These are phyloP conservation scores for Saturnispora quitensis DNA, from an alignment of 805 yeast species.

Conservation along the genomic window DNA sequence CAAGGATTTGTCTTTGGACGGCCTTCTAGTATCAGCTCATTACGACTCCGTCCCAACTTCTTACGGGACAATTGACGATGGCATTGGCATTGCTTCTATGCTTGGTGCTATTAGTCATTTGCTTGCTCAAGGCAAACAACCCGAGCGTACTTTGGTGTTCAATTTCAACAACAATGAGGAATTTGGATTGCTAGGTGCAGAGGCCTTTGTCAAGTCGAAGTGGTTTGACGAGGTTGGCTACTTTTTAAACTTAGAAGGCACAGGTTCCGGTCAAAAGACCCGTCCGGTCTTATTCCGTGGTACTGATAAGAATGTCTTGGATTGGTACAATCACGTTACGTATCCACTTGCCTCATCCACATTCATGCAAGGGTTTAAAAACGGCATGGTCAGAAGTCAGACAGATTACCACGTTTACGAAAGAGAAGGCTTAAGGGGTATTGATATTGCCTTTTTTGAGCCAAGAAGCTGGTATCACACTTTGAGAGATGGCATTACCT, in stretches of 20 bases:
- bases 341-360: slow-evolving; percentile 73
- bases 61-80: slow-evolving; percentile 87
- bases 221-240: slow-evolving; percentile 55
- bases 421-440: slow-evolving; percentile 64
- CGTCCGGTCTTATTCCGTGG: slow-evolving; percentile 75
- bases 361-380: slow-evolving; percentile 77
- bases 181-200: slow-evolving; percentile 78
- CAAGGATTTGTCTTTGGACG: slow-evolving; percentile 45
- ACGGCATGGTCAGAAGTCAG: slow-evolving; percentile 63
- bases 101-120: slow-evolving; percentile 56
- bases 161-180: slow-evolving; percentile 90
- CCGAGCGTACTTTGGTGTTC: slow-evolving; percentile 64
- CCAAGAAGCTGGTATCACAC: slow-evolving; percentile 86
- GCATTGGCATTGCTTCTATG: slow-evolving; percentile 78
- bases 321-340: slow-evolving; percentile 41
- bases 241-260: slow-evolving; percentile 81
- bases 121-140: slow-evolving; percentile 32
- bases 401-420: slow-evolving; percentile 76
- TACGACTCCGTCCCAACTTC: slow-evolving; percentile 85
- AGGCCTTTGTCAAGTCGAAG: slow-evolving; percentile 59
- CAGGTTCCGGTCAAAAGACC: slow-evolving; percentile 70
- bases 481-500: slow-evolving; percentile 53
- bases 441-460: slow-evolving; percentile 82
- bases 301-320: slow-evolving; percentile 66
- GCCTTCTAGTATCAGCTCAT: slow-evolving; percentile 73